phyloP scores from a whole-genome alignment of 768 basidiomycete genomes.

The Fomitopsis pulvina region DNA sequence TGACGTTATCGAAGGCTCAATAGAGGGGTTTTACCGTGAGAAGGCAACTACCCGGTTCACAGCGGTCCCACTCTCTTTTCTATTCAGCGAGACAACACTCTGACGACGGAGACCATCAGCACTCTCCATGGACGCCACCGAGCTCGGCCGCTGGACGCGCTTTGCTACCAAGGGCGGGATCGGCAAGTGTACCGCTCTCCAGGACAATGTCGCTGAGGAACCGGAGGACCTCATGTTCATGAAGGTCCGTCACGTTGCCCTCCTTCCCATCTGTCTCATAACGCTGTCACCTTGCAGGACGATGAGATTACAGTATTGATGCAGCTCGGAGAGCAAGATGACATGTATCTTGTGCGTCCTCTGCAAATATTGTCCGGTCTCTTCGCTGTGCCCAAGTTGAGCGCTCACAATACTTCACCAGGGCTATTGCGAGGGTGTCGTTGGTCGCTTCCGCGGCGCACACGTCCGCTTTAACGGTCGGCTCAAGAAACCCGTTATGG shows the following conservation, averaged over 20 bases:
- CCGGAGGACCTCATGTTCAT: slow-evolving; percentile 83
- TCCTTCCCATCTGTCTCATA: neutral
- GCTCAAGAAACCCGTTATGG: slow-evolving; percentile 75
- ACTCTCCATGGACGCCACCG: slow-evolving; percentile 72
- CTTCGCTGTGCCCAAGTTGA: neutral
- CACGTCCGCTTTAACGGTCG: slow-evolving; percentile 67
- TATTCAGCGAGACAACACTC: too few species aligned
- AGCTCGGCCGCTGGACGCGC: slow-evolving; percentile 75
- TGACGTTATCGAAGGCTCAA: too few species aligned
- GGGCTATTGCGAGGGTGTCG: slow-evolving; percentile 87
- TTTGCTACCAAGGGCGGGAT: slow-evolving; percentile 85
- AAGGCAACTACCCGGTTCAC: too few species aligned
- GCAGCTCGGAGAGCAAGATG: slow-evolving; percentile 51
- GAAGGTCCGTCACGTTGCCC: slow-evolving; percentile 41
- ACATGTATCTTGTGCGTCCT: slow-evolving; percentile 54
- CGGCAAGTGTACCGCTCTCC: slow-evolving; percentile 65
- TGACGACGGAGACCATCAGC: too few species aligned
- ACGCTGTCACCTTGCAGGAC: slow-evolving; percentile 35
- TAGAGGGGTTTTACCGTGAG: too few species aligned
- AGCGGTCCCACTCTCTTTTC: too few species aligned
- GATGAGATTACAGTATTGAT: slow-evolving; percentile 77
- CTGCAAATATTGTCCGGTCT: neutral
- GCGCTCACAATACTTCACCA: slow-evolving; percentile 20
- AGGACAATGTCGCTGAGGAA: slow-evolving; percentile 71
- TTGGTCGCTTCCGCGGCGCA: slow-evolving; percentile 60